Percentiles rank a stretch among this genome's conserved stretches.
phyloP scores from a whole-genome alignment of 306 rosid genomes.

The Psophocarpus tetragonolobus region DNA sequence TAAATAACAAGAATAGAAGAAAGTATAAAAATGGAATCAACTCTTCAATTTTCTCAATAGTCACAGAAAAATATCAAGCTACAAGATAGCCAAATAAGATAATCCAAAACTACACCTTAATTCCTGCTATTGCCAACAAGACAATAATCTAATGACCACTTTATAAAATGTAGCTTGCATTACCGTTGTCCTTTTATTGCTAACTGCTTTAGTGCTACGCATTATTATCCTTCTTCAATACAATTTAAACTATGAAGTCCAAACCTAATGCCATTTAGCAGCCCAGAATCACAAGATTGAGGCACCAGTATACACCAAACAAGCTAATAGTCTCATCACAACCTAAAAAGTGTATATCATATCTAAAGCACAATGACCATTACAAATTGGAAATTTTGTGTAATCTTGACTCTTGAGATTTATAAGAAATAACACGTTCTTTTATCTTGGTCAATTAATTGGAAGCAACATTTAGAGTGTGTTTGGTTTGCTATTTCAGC shows the following conservation, averaged over 20 bases:
- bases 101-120: background rate
- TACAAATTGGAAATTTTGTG: background rate
- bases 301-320: conserved; percentile 12
- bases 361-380: conserved; percentile 13
- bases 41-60: conserved; percentile 15
- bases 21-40: conserved; percentile 7
- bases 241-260: conserved; percentile 24
- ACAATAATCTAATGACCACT: conserved; percentile 12
- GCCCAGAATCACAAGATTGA: conserved; percentile 4
- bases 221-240: background rate
- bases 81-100: background rate
- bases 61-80: background rate
- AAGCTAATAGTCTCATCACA: background rate
- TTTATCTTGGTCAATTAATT: background rate
- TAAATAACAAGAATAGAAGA: conserved; percentile 9
- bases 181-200: background rate
- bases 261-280: background rate
- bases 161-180: conserved; percentile 3
- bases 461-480: conserved; percentile 15
- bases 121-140: background rate
- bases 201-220: background rate
- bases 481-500: too few relatives aligned
- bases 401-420: background rate
- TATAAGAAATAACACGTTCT: conserved; percentile 7
- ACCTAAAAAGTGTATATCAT: background rate